Base-by-base conservation (phyloP, 345 rosid species). In the Eucalyptus guilfoylei region DNA sequence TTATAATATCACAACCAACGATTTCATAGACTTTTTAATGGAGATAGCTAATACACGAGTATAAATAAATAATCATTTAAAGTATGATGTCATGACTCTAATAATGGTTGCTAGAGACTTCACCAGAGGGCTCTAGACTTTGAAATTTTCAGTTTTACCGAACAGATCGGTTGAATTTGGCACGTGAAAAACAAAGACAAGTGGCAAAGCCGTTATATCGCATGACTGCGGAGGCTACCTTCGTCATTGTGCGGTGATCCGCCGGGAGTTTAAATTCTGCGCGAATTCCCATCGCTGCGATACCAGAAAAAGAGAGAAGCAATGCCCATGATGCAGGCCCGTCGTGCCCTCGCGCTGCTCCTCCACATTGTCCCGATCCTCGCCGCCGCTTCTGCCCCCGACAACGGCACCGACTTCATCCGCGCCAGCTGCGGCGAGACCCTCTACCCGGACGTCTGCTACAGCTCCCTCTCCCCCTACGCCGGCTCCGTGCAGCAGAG, bases 391-490 rank as follows among this genome's bases (percentile, higher is more conserved):
- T 67, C 48, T 23, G 30, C 86, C 80, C 80, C 88, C 0, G 32
- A 5, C 26, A 88, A 86, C 92, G 89, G 48, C 92, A 47, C 90
- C 4, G 96, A 95, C 30, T 97, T 94, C 94, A 95, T 97, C 91
- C 97, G 95, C 6, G 87, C 93, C 11, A 94, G 95, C 93, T 97
- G 99, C 95, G 90, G 88, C 92, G 91, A 93, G 11, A 97, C 98
- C 45, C 91, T 95, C 26, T 97, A 97, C 92, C 99, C 98, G 0
- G 96, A 95, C 88, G 80, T 97, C 49, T 97, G 99, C 93, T 96
- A 58, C 91, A 49, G 93, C 88, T 95, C 98, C 37, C 92, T 97
- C 86, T 88, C 95, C 48, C 90, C 93, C 91, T 95, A 95, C 91
- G 93, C 98, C 90, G 89, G 88, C 89, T 58, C 94, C 49, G 91